A percentile compares a stretch with the other conserved stretches of the same genome.
Evolutionary conservation across 2,329 filamentous ascomycete genomes (phyloP).

Genomic region (Colletotrichum costaricense): DNA sequence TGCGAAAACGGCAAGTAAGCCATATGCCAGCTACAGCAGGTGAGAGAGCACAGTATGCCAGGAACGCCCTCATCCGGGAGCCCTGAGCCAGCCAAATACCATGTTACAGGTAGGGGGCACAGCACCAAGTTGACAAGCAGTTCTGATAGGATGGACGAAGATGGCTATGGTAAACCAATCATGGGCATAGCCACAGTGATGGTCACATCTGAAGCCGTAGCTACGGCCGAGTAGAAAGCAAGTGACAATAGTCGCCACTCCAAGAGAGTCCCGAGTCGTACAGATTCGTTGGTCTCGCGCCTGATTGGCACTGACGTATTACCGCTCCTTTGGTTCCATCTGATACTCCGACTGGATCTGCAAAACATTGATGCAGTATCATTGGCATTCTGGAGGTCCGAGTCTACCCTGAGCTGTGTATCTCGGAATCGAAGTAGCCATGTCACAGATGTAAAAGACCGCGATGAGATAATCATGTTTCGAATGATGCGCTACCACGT

Average conservation of each 20-base stretch:
- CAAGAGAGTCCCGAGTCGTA: neutral
- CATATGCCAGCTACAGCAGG: neutral
- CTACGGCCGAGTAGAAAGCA: neutral
- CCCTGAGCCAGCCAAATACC: neutral
- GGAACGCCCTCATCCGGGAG: neutral
- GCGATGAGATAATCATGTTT: neutral
- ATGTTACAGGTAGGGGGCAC: neutral
- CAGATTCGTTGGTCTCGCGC: neutral
- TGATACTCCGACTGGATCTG: constrained; percentile 24
- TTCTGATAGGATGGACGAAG: neutral
- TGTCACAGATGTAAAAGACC: neutral
- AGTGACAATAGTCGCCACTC: neutral
- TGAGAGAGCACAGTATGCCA: neutral
- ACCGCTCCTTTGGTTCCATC: neutral
- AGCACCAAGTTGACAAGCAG: neutral
- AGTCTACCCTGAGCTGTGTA: neutral
- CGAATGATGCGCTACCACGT: neutral
- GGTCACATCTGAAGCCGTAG: neutral
- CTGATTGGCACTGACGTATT: neutral
- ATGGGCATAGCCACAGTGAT: neutral
- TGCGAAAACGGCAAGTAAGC: neutral
- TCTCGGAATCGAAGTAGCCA: neutral
- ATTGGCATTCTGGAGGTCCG: neutral
- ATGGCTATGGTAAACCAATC: neutral
- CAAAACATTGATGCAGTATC: too few species aligned